These are phyloP conservation scores for Monilinia laxa DNA, from an alignment of 2,329 filamentous ascomycete species.

Conservation along the genomic window DNA sequence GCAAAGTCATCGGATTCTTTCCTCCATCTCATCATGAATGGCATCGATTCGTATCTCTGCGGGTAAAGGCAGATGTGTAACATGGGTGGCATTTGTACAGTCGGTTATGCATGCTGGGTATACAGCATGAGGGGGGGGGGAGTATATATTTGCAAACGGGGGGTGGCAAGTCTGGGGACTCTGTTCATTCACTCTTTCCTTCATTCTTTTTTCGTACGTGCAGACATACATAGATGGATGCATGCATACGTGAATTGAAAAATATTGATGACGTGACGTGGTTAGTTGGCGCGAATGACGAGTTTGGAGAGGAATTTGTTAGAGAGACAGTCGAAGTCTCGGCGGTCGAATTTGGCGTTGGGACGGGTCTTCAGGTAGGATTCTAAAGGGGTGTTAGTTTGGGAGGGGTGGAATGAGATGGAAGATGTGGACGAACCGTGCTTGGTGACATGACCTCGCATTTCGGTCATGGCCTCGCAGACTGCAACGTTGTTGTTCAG, in stretches of 20 bases:
- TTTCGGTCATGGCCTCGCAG: slow-evolving; percentile 95
- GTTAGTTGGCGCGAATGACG: slow-evolving; percentile 87
- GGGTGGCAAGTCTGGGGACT: slow-evolving; percentile 2
- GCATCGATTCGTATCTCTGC: slow-evolving; percentile 9
- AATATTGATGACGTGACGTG: background rate
- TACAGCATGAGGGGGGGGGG: slow-evolving; percentile 30
- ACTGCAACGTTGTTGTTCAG: slow-evolving; percentile 89
- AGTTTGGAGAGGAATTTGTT: slow-evolving; percentile 98
- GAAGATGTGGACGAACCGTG: slow-evolving; percentile 65
- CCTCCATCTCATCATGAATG: slow-evolving; percentile 9
- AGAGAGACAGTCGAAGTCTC: slow-evolving; percentile 91
- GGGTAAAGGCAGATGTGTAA: background rate
- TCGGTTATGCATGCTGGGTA: slow-evolving; percentile 38
- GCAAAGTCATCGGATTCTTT: background rate
- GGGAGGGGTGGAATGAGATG: background rate
- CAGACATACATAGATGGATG: too few relatives aligned
- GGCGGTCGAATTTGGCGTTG: slow-evolving; percentile 80
- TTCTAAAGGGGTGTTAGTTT: slow-evolving; percentile 61
- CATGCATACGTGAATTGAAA: too few relatives aligned
- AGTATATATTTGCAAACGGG: slow-evolving; percentile 32
- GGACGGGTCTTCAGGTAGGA: slow-evolving; percentile 75
- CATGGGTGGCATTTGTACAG: slow-evolving; percentile 32
- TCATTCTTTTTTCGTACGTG: background rate
- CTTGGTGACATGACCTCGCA: slow-evolving; percentile 86
- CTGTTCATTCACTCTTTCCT: background rate